These are phyloP conservation scores for Fusarium pilosicola DNA, from an alignment of 2,329 filamentous ascomycete genomes.

Conservation along the genomic window DNA sequence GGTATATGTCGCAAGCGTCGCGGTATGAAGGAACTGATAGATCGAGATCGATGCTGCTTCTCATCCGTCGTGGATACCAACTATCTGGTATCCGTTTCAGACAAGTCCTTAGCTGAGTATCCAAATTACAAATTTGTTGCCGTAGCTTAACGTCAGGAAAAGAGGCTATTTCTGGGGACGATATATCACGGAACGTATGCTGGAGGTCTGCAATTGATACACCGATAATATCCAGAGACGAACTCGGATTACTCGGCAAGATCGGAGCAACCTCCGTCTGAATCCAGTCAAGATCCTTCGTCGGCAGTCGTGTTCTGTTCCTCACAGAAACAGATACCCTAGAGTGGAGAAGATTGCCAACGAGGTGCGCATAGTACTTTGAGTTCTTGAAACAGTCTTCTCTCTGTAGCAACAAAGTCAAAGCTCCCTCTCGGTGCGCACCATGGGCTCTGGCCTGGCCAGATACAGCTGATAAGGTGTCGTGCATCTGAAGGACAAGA, in stretches of 20 bases:
- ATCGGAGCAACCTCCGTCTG: neutral
- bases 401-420: slow-evolving; percentile 9
- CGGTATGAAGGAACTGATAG: neutral
- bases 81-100: neutral
- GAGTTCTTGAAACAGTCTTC: neutral
- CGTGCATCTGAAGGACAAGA: slow-evolving; percentile 23
- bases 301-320: neutral
- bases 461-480: slow-evolving; percentile 14
- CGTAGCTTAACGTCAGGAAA: neutral
- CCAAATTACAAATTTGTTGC: neutral
- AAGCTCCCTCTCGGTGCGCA: slow-evolving; percentile 17
- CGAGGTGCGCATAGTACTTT: neutral
- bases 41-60: accelerated
- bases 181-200: neutral
- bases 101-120: slow-evolving; percentile 7
- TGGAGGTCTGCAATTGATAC: slow-evolving; percentile 5
- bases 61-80: slow-evolving; percentile 4
- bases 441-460: neutral
- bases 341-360: slow-evolving; percentile 28
- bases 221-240: slow-evolving; percentile 15
- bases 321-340: slow-evolving; percentile 6
- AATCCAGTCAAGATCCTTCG: neutral
- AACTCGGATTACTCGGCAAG: slow-evolving; percentile 18
- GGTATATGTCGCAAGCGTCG: neutral
- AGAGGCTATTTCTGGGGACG: accelerated